Evolutionary conservation across 1,139 yeast species (phyloP), one percentile per base, ranked within the genome.

Genomic region (Pichia sp.): DNA sequence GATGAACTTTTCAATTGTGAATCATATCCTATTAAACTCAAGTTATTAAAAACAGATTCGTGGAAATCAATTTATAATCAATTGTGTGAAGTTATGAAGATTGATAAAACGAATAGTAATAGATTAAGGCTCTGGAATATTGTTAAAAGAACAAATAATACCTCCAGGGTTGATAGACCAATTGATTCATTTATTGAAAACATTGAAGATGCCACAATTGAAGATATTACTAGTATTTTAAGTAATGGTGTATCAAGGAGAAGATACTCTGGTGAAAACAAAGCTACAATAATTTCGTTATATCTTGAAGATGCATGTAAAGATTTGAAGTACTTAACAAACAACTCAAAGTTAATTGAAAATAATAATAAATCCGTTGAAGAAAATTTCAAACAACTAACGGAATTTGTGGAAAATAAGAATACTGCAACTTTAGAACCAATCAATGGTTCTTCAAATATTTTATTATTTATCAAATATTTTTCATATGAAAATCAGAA

Each of bases 111-210:
- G 7, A 33, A 51, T 7, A 45, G 53, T 11, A 56, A 64, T 33
- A 72, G 74, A 3, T 76, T 85, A 47, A 74, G 87, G 53, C 75
- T 87, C 56, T 80, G 95, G 80, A 70, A 78, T 16, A 74, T 88
- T 69, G 80, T 77, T 30, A 82, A 80, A 61, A 77, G 97, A 54
- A 81, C 84, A 60, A 89, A 89, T 65, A 80, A 79, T 56, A 87
- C 97, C 0, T 72, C 80, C 51, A 75, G 97, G 59, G 79, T 87
- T 1, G 85, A 82, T 55, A 63, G 72, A 6, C 78, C 76, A 3
- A 65, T 87, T 18, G 73, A 75, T 7, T 58, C 63, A n/a, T 61
- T 42, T 14, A 52, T 53, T 43, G 61, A 64, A 10, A 67, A 68
- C 36, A 55, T 65, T 22, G 62, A 72, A 3, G 61, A 59, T 25